Percentiles rank a stretch among this genome's conserved stretches.
These are phyloP conservation scores for Paraphaeosphaeria sporulosa DNA, from an alignment of 2,329 filamentous ascomycete species.

Conservation along the genomic window DNA sequence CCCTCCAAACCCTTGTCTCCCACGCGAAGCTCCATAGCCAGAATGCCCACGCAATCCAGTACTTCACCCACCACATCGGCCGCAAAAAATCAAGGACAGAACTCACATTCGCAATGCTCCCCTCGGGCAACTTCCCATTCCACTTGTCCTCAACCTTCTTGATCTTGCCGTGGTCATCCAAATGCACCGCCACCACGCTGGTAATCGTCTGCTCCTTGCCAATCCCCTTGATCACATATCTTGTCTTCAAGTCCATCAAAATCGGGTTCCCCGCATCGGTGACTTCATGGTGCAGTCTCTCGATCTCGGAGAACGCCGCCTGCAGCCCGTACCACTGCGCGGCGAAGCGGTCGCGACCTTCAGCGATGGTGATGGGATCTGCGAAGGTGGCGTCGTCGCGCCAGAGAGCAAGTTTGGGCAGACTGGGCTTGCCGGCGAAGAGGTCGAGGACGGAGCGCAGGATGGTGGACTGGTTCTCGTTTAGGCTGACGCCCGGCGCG, in stretches of 20 bases:
- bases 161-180: constrained; percentile 55
- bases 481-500: constrained; percentile 60
- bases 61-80: constrained; percentile 50
- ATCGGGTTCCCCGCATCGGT: constrained; percentile 67
- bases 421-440: constrained; percentile 66
- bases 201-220: constrained; percentile 60
- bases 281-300: constrained; percentile 63
- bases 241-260: constrained; percentile 60
- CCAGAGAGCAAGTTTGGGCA: constrained; percentile 68
- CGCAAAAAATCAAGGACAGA: constrained; percentile 36
- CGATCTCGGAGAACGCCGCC: constrained; percentile 65
- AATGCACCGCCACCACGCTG: constrained; percentile 58
- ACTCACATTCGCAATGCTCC: constrained; percentile 61
- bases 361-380: constrained; percentile 66
- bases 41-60: constrained; percentile 47
- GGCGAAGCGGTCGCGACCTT: constrained; percentile 61
- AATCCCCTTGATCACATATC: constrained; percentile 63
- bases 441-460: constrained; percentile 68
- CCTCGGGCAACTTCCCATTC: constrained; percentile 62
- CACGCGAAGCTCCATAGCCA: constrained; percentile 51
- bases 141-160: constrained; percentile 63
- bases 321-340: constrained; percentile 68
- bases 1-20: constrained; percentile 52
- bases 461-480: constrained; percentile 60
- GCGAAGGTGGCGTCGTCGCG: constrained; percentile 64